Conservation (phyloP, 2,329 filamentous ascomycete species). For the Rhinocladiella similis region DNA sequence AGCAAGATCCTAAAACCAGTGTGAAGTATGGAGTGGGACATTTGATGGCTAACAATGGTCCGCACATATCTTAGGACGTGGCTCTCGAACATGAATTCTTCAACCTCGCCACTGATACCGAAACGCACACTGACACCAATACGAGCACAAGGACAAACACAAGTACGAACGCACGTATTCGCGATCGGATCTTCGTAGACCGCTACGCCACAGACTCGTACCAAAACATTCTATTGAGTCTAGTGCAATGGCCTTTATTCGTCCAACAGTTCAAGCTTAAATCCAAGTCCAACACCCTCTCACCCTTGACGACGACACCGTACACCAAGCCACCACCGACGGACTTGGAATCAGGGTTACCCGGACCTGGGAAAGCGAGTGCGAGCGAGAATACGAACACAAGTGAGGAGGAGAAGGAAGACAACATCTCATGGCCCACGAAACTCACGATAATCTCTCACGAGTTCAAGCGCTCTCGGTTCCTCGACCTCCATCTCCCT, state of each 20-base stretch:
- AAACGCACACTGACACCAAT: too few species aligned
- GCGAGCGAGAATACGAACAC: too few species aligned
- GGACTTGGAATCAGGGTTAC: too few species aligned
- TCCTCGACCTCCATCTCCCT: slow-evolving; percentile 63
- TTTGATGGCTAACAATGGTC: neutral
- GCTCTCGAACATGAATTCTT: slow-evolving; percentile 12
- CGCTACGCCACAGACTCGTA: slow-evolving; percentile 79
- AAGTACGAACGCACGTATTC: slow-evolving; percentile 3
- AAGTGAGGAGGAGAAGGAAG: neutral
- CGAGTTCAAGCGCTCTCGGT: slow-evolving; percentile 65
- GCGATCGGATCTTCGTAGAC: slow-evolving; percentile 59
- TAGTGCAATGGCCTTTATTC: slow-evolving; percentile 54
- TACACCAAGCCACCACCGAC: too few species aligned
- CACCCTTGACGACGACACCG: too few species aligned
- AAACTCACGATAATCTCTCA: slow-evolving; percentile 67
- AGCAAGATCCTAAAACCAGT: too few species aligned
- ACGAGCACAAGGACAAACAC: too few species aligned
- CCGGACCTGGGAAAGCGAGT: too few species aligned
- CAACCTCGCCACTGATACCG: neutral
- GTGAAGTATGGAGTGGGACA: neutral
- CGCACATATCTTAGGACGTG: slow-evolving; percentile 7
- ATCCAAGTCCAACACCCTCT: neutral
- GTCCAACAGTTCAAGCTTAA: slow-evolving; percentile 4
- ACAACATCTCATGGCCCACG: slow-evolving; percentile 51
- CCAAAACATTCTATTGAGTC: slow-evolving; percentile 77